phyloP scores from a whole-genome alignment of 768 basidiomycete genomes.

The Dentipellis sp. region DNA sequence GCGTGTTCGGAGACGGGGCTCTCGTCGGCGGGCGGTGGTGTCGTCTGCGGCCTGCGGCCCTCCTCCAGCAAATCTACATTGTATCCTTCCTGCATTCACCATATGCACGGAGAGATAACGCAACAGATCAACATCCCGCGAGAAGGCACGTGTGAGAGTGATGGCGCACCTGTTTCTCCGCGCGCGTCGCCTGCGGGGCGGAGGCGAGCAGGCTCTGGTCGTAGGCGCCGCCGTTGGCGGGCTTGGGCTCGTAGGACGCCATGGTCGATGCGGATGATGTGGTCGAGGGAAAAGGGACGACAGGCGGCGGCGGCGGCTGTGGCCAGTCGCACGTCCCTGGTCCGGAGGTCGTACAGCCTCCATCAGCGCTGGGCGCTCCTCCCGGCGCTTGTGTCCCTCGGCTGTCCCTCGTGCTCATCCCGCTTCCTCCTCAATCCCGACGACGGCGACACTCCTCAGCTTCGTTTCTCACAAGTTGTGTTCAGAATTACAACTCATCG shows the following conservation, averaged over 20 bases:
- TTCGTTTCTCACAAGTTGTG: too few species aligned
- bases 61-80: conserved; percentile 33
- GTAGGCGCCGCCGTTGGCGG: conserved; percentile 11
- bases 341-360: neutral
- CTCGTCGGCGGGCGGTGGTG: conserved; percentile 9
- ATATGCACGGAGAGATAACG: neutral
- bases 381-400: too few species aligned
- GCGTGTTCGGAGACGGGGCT: conserved; percentile 14
- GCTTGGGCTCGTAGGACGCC: conserved; percentile 2
- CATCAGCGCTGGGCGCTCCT: neutral
- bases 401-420: too few species aligned
- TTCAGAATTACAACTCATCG: too few species aligned
- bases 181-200: conserved; percentile 22
- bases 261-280: conserved; percentile 1
- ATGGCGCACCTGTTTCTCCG: conserved; percentile 21
- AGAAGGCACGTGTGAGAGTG: neutral
- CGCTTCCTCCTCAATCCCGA: too few species aligned
- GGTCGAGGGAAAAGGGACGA: neutral
- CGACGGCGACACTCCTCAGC: too few species aligned
- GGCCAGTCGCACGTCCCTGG: neutral
- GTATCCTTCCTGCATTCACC: conserved; percentile 40
- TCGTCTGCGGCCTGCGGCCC: conserved; percentile 15
- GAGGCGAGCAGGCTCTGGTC: conserved; percentile 21
- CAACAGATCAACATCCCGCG: neutral
- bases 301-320: neutral